These are phyloP conservation scores for Neonectria faginata DNA, from an alignment of 2,329 filamentous ascomycete genomes.

Conservation along the genomic window DNA sequence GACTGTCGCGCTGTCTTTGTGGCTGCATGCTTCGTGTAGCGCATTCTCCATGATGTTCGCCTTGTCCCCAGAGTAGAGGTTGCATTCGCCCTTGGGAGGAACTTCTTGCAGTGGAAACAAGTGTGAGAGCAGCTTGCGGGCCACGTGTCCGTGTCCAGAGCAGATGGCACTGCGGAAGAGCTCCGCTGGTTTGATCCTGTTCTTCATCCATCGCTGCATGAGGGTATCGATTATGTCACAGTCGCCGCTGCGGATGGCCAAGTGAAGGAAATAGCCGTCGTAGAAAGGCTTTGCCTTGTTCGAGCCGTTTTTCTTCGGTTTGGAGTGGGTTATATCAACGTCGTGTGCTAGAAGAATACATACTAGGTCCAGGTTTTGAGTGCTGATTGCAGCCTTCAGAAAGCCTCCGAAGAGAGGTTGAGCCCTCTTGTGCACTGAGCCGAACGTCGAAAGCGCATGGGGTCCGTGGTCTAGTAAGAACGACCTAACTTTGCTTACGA, in stretches of 20 bases:
- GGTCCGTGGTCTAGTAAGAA: background rate
- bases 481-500: background rate
- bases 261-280: constrained; percentile 2
- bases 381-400: background rate
- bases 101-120: background rate
- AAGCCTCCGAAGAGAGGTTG: background rate
- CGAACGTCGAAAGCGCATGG: background rate
- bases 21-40: background rate
- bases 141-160: background rate
- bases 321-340: background rate
- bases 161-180: background rate
- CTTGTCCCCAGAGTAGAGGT: background rate
- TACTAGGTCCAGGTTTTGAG: background rate
- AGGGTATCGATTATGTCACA: background rate
- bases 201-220: background rate
- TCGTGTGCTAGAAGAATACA: background rate
- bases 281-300: background rate
- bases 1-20: background rate
- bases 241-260: background rate
- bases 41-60: background rate
- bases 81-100: background rate
- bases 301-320: background rate
- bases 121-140: background rate
- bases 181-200: background rate
- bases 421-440: background rate